Conservation (phyloP, 257 asterid genomes). For the Ehretia macrophylla region DNA sequence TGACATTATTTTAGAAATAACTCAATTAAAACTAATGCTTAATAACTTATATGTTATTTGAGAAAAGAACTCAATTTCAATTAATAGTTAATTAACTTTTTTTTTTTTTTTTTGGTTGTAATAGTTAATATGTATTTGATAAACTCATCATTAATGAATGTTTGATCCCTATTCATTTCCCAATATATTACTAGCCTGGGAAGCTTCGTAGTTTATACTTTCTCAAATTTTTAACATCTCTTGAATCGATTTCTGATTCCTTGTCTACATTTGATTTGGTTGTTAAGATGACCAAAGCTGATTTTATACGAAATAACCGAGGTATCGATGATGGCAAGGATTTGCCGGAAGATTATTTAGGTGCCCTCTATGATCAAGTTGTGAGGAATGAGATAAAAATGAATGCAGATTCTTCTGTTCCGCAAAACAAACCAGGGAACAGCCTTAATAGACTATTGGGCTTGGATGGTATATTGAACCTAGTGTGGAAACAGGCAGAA, state of each 20-base stretch:
- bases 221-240: background rate
- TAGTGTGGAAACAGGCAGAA: conserved; percentile 96
- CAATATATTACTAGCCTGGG: background rate
- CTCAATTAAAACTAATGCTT: too few species aligned
- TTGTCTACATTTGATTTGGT: conserved; percentile 33
- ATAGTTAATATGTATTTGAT: background rate
- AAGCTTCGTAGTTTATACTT: background rate
- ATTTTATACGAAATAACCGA: conserved; percentile 95
- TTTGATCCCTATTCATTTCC: background rate
- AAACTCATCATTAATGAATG: too few species aligned
- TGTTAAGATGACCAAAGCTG: conserved; percentile 89
- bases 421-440: conserved; percentile 86
- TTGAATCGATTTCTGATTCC: conserved; percentile 22
- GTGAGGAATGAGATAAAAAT: conserved; percentile 95
- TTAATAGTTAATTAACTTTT: too few species aligned
- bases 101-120: too few species aligned
- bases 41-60: too few species aligned
- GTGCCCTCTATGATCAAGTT: conserved; percentile 83
- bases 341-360: conserved; percentile 85
- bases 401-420: conserved; percentile 74
- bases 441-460: conserved; percentile 86
- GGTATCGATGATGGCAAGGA: conserved; percentile 97
- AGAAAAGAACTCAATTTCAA: too few species aligned
- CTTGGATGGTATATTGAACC: conserved; percentile 92
- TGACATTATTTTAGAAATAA: too few species aligned